Evolutionary conservation across 768 basidiomycete genomes (phyloP).

Genomic region (Hericium rajendrae): DNA sequence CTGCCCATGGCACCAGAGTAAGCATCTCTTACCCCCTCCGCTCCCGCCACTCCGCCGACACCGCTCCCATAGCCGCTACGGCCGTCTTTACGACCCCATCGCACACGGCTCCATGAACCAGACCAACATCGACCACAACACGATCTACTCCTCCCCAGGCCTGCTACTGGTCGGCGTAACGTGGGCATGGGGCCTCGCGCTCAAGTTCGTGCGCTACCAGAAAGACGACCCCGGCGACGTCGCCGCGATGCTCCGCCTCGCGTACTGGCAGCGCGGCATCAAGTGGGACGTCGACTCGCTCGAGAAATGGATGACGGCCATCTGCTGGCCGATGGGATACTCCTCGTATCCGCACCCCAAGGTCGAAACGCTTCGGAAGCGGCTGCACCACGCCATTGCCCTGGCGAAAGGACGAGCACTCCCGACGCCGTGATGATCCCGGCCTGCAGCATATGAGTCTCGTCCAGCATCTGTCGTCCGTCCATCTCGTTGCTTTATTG

Average conservation of each 20-base stretch:
- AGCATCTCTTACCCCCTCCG: conserved; percentile 19
- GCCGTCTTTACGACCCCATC: conserved; percentile 46
- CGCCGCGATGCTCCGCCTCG: conserved; percentile 56
- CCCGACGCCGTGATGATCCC: background rate
- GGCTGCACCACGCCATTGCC: conserved; percentile 46
- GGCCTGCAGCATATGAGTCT: background rate
- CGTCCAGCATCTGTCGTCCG: background rate
- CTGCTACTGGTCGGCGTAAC: conserved; percentile 50
- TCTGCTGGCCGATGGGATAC: conserved; percentile 62
- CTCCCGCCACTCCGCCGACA: background rate
- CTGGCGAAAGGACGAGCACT: conserved; percentile 8
- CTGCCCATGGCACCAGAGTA: conserved; percentile 58
- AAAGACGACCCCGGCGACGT: conserved; percentile 58
- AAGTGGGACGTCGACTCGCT: conserved; percentile 47
- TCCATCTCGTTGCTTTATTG: background rate
- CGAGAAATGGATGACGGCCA: conserved; percentile 45
- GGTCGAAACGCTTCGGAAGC: conserved; percentile 34
- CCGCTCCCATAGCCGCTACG: conserved; percentile 12
- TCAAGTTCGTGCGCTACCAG: conserved; percentile 61
- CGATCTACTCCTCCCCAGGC: conserved; percentile 47
- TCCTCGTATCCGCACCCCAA: conserved; percentile 33
- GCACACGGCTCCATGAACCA: conserved; percentile 34
- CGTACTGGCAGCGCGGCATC: conserved; percentile 38
- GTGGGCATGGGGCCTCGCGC: conserved; percentile 63
- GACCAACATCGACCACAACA: conserved; percentile 27